Base-by-base conservation (phyloP, 129 eudicot genomes). In the Lonicera japonica region DNA sequence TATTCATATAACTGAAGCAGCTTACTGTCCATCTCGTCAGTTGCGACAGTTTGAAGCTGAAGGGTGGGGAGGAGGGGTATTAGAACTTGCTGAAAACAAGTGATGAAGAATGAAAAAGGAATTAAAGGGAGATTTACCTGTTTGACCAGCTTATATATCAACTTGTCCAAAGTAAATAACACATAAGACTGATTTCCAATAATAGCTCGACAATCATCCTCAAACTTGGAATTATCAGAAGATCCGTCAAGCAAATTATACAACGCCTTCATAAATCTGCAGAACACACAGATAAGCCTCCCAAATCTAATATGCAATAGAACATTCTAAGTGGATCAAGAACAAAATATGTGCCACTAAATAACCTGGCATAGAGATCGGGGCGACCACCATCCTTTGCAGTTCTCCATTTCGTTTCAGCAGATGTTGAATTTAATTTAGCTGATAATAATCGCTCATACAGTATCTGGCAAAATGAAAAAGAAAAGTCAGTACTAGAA, bases 111-210 rank as follows among this genome's bases (percentile, higher is more conserved):
- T 14, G 40, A 39, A 21, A 34, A 8, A 36, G 4, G 22, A 60
- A 47, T 59, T 17, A 16, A 23, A 70, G 61, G 54, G 25, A 21
- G 29, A 29, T 20, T 60, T 73, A 73, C 99, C 96, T 92, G 99
- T 73, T 85, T 92, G 58, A 88, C 96, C 62, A 92, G 75, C 84
- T 92, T 92, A 57, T 79, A 92, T 65, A 92, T 85, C 77, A 92
- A 72, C 75, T 92, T 92, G 72, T 88, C 99, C 77, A 92, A 79
- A 18, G 99, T 92, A 73, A 92, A 92, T 29, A 92, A 64, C 51
- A 92, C 88, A 70, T 92, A 92, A 38, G 99, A 85, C 65, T 92
- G 96, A 76, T 92, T 92, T 59, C 99, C 99, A 71, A 92, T 79
- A 56, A 92, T 76, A 36, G 85, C 82, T 43, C 99, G 83, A 41